phyloP scores from a whole-genome alignment of 805 yeast species.

The Hanseniaspora meyeri region DNA sequence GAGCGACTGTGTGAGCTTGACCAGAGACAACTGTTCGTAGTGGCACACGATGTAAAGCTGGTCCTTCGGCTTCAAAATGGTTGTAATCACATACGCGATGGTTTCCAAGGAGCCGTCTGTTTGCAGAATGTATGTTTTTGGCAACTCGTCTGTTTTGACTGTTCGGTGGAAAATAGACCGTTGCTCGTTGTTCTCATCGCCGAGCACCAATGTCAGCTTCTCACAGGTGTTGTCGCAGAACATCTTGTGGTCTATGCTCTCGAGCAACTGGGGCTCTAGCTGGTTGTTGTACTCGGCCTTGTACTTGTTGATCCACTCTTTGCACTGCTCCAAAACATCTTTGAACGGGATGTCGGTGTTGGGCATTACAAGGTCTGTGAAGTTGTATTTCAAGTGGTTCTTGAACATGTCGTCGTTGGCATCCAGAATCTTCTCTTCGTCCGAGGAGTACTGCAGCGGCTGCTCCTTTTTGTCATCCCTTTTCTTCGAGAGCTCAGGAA shows the following conservation, averaged over 20 bases:
- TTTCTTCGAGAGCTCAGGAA: background rate
- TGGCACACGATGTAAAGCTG: background rate
- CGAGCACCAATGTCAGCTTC: slow-evolving; percentile 5
- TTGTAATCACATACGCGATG: slow-evolving; percentile 2
- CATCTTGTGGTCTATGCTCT: slow-evolving; percentile 3
- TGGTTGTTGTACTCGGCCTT: slow-evolving; percentile 7
- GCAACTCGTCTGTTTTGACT: background rate
- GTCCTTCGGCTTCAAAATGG: background rate
- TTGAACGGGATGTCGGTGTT: slow-evolving; percentile 3
- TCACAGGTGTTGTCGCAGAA: slow-evolving; percentile 11
- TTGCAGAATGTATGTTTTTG: slow-evolving; percentile 10
- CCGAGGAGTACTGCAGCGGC: background rate
- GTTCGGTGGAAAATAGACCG: background rate
- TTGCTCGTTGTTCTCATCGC: background rate
- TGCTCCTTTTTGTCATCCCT: background rate
- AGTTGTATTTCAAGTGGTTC: slow-evolving; percentile 1
- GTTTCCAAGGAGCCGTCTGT: slow-evolving; percentile 4
- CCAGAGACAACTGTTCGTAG: background rate
- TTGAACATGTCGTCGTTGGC: slow-evolving; percentile 6
- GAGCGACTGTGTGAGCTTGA: background rate
- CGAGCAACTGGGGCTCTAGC: background rate
- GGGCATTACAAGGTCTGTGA: slow-evolving; percentile 7
- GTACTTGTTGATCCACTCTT: slow-evolving; percentile 5
- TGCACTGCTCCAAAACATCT: background rate
- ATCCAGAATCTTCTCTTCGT: slow-evolving; percentile 11